Base-by-base conservation (phyloP, 1,284 basidiomycete genomes). In the Cutaneotrichosporon daszewskae region DNA sequence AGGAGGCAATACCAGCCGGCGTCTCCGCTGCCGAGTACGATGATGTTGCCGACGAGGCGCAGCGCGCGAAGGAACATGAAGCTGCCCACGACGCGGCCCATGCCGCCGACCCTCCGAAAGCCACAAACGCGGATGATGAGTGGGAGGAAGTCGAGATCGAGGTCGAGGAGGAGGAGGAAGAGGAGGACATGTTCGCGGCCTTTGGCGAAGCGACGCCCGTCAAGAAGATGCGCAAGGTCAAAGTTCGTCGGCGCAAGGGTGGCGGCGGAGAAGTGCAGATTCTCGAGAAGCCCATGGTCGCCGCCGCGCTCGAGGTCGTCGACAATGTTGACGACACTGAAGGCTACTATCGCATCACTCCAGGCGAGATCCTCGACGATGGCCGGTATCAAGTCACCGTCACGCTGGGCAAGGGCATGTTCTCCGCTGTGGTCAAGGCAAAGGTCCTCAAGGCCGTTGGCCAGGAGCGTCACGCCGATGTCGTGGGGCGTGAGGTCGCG, bases 391-490 rank as follows among this genome's bases (percentile, higher is more conserved):
- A 96, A 64, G 88, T 98, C 11, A 94, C 87, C 55, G 90, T 89
- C 24, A 88, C 82, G 36, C 76, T 98, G 11, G 95, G 95, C 25
- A 92, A 94, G 66, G 95, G 95, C 47, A 99, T 98, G 91, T 99
- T 98, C 70, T 89, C 90, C 32, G 89, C 87, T 37, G 95, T 98
- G 29, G 91, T 97, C 18, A 80, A 86, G 35, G 92, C 92, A 8
- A 83, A 87, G 36, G 81, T 95, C 18, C 74, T 91, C 24, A 79
- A 84, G 57, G 79, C 78, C 8, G 85, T 87, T 26, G 60, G 73
- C 3, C 75, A 62, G 41, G 77, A 48, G 81, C 47, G 66, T 20
- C 83, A 57, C 60, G 72, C 61, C 31, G 67, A 66, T 50, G 64
- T 68, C 10, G 81, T 68, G 5, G 65, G 64, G 13, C 80, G 79